phyloP scores from a whole-genome alignment of 2,329 filamentous ascomycete species.

The Raffaelea albimanens region DNA sequence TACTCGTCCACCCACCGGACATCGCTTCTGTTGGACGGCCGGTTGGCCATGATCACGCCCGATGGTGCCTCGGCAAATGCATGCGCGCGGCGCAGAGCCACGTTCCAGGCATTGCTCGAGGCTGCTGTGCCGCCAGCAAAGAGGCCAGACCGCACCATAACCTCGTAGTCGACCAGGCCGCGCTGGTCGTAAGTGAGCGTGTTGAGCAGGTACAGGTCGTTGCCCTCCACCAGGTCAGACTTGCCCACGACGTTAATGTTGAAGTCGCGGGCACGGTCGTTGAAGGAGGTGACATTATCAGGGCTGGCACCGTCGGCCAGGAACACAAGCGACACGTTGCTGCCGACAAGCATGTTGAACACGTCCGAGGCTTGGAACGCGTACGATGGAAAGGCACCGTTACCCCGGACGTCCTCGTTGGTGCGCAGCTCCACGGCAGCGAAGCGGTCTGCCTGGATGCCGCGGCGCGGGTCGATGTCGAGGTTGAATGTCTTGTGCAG shows the following conservation, averaged over 20 bases:
- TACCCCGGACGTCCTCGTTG: constrained; percentile 18
- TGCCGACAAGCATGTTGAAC: constrained; percentile 18
- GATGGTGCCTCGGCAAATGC: constrained; percentile 15
- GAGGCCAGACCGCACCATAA: constrained; percentile 31
- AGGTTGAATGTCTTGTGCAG: constrained; percentile 19
- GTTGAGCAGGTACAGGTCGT: constrained; percentile 24
- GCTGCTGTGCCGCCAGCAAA: constrained; percentile 35
- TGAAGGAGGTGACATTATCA: constrained; percentile 26
- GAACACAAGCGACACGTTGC: constrained; percentile 26
- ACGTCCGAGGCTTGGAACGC: constrained; percentile 22
- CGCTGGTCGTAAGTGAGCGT: constrained; percentile 37
- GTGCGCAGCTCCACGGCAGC: constrained; percentile 27
- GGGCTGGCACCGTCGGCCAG: constrained; percentile 30
- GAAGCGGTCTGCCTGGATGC: constrained; percentile 17
- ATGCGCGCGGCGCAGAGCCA: constrained; percentile 29
- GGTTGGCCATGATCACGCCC: constrained; percentile 3
- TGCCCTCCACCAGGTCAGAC: constrained; percentile 28
- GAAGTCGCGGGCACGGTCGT: constrained; percentile 23
- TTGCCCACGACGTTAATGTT: constrained; percentile 32
- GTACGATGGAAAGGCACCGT: constrained; percentile 19
- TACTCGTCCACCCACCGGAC: constrained; percentile 24
- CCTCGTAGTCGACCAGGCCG: constrained; percentile 40
- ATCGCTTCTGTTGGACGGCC: constrained; percentile 4
- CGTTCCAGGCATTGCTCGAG: constrained; percentile 36
- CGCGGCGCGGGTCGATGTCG: constrained; percentile 17